Conservation (phyloP, 345 rosid genomes). For the Anacardium occidentale region DNA sequence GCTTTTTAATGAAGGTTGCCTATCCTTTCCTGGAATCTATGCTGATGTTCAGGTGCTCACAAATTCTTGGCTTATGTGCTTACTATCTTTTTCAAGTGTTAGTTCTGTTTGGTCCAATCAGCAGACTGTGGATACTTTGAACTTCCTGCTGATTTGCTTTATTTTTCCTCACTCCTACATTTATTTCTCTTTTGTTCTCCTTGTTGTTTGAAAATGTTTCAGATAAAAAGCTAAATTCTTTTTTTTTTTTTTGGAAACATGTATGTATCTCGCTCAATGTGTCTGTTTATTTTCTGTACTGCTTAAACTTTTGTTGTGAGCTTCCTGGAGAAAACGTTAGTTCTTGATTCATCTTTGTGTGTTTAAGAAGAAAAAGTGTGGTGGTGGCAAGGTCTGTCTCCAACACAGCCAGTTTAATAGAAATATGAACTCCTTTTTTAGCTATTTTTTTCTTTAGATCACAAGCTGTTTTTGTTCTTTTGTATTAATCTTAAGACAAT, state of each 20-base stretch:
- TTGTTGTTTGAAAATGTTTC: neutral
- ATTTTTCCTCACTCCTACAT: neutral
- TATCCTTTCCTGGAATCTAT: slow-evolving; percentile 86
- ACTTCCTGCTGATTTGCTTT: neutral
- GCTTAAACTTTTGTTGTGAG: too few relatives aligned
- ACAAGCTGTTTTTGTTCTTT: slow-evolving; percentile 1
- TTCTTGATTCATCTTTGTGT: too few relatives aligned
- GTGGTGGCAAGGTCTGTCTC: neutral
- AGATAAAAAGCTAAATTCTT: neutral
- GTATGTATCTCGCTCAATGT: neutral
- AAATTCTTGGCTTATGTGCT: neutral
- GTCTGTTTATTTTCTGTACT: neutral
- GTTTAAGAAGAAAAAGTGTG: neutral
- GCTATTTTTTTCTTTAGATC: neutral
- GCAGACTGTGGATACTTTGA: neutral
- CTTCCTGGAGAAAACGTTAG: too few relatives aligned
- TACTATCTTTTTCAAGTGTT: neutral
- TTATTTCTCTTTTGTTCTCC: neutral
- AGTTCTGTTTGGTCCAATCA: neutral
- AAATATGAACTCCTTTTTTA: neutral
- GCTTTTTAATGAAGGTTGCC: slow-evolving; percentile 78
- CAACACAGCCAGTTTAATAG: neutral
- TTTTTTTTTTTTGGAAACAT: neutral
- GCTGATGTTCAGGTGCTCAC: slow-evolving; percentile 74
- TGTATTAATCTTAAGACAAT: slow-evolving; percentile 4